These are phyloP conservation scores for Neofusicoccum sp. DNA, from an alignment of 2,329 filamentous ascomycete genomes.

Conservation along the genomic window DNA sequence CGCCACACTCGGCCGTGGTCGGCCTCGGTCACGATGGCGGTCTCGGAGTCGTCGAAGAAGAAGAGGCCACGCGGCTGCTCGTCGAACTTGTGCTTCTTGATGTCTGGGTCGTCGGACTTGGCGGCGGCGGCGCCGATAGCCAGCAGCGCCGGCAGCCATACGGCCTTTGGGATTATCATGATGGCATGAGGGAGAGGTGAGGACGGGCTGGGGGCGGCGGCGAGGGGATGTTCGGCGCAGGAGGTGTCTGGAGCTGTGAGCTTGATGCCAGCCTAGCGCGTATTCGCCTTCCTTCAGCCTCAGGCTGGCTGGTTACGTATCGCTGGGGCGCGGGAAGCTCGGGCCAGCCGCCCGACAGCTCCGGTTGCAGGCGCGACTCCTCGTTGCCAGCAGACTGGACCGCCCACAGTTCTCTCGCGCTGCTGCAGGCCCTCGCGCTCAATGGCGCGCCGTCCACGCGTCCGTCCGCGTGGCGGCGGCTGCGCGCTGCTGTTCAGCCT, in stretches of 20 bases:
- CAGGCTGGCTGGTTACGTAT: slow-evolving; percentile 14
- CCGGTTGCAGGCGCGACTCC: background rate
- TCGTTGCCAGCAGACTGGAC: background rate
- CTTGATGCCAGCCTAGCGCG: slow-evolving; percentile 17
- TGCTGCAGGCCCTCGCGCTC: background rate
- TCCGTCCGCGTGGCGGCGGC: background rate
- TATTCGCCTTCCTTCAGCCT: slow-evolving; percentile 7
- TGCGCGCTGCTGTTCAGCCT: background rate
- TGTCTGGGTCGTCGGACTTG: slow-evolving; percentile 58
- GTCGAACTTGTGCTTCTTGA: slow-evolving; percentile 64
- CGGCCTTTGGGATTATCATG: slow-evolving; percentile 19
- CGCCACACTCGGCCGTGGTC: slow-evolving; percentile 66
- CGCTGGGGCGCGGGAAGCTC: background rate
- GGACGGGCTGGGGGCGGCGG: background rate
- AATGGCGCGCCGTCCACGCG: background rate
- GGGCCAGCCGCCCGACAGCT: background rate
- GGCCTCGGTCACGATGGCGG: slow-evolving; percentile 71
- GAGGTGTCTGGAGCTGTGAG: slow-evolving; percentile 14
- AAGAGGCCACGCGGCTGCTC: slow-evolving; percentile 61
- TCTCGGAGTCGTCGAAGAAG: slow-evolving; percentile 89
- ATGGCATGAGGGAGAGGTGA: slow-evolving; percentile 10
- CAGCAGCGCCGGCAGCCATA: slow-evolving; percentile 47
- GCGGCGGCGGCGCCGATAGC: slow-evolving; percentile 43
- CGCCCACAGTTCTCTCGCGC: no score
- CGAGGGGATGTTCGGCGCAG: slow-evolving; percentile 6